Percentiles rank a stretch among this genome's conserved stretches.
phyloP scores from a whole-genome alignment of 1,284 basidiomycete genomes.

The Malassezia brasiliensis region DNA sequence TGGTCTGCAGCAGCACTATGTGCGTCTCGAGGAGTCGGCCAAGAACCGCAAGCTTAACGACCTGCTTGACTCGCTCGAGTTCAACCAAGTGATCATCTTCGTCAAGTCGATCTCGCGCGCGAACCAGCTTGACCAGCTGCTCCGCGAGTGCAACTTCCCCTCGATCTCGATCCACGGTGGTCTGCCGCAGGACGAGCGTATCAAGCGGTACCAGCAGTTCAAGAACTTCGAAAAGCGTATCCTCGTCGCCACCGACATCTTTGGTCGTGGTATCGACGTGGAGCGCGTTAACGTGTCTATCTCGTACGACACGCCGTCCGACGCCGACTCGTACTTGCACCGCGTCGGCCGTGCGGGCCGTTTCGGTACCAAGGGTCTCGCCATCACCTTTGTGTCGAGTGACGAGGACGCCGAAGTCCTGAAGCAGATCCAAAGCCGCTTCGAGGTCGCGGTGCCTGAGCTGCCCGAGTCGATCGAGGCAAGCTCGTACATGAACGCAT shows the following conservation, averaged over 20 bases:
- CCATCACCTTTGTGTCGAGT: slow-evolving; percentile 90
- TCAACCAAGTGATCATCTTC: slow-evolving; percentile 99
- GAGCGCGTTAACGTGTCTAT: slow-evolving; percentile 48
- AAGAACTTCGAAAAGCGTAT: slow-evolving; percentile 98
- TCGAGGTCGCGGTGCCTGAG: slow-evolving; percentile 86
- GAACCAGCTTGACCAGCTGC: slow-evolving; percentile 86
- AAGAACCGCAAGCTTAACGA: slow-evolving; percentile 99
- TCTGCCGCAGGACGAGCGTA: slow-evolving; percentile 87
- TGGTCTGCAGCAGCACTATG: slow-evolving; percentile 96
- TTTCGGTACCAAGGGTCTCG: slow-evolving; percentile 98
- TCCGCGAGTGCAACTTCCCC: slow-evolving; percentile 97
- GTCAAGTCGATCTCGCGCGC: slow-evolving; percentile 96
- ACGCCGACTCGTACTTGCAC: slow-evolving; percentile 96
- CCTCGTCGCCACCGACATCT: slow-evolving; percentile 47
- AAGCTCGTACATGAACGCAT: slow-evolving; percentile 49
- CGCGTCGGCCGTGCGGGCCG: slow-evolving; percentile 97
- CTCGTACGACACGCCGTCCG: slow-evolving; percentile 70
- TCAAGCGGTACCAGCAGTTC: slow-evolving; percentile 95
- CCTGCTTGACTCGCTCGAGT: slow-evolving; percentile 87
- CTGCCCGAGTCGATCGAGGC: slow-evolving; percentile 86
- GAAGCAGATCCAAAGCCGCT: slow-evolving; percentile 76
- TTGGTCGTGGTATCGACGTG: slow-evolving; percentile 48
- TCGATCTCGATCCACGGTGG: slow-evolving; percentile 95
- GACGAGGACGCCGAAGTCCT: slow-evolving; percentile 89
- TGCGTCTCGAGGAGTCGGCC: slow-evolving; percentile 67